phyloP scores from a whole-genome alignment of 495 filamentous ascomycete genomes.

The Penicillium soppii region DNA sequence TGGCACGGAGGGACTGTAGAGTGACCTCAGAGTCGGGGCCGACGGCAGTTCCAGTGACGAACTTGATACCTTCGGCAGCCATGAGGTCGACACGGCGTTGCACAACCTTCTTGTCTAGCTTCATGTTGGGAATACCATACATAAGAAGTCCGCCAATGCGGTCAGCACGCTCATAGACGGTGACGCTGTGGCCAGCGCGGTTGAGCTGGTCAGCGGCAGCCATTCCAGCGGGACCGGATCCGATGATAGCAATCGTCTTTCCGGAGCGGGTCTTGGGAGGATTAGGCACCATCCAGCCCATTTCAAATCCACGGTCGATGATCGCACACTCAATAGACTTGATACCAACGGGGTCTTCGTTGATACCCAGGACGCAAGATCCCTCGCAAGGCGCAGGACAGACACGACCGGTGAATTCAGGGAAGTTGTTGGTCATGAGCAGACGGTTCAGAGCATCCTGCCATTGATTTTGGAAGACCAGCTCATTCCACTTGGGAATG shows the following conservation, averaged over 20 bases:
- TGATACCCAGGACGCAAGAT: slow-evolving; percentile 97
- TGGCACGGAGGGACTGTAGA: slow-evolving; percentile 70
- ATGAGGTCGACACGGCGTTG: slow-evolving; percentile 96
- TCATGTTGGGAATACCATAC: slow-evolving; percentile 99
- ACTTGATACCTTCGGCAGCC: slow-evolving; percentile 85
- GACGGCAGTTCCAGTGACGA: slow-evolving; percentile 73
- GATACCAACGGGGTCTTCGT: slow-evolving; percentile 97
- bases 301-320: slow-evolving; percentile 98
- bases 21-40: slow-evolving; percentile 72
- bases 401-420: slow-evolving; percentile 97
- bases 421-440: slow-evolving; percentile 99
- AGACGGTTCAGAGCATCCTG: slow-evolving; percentile 91
- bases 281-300: slow-evolving; percentile 95
- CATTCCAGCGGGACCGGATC: slow-evolving; percentile 91
- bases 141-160: slow-evolving; percentile 93
- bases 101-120: slow-evolving; percentile 97
- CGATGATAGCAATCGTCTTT: slow-evolving; percentile 90
- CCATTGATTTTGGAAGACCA: slow-evolving; percentile 94
- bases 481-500: slow-evolving; percentile 98
- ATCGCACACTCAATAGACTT: slow-evolving; percentile 99
- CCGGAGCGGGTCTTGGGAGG: slow-evolving; percentile 80
- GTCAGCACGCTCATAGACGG: slow-evolving; percentile 95
- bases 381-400: slow-evolving; percentile 98
- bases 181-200: slow-evolving; percentile 85
- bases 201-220: slow-evolving; percentile 95